Evolutionary conservation across 176 grass and related monocot species (phyloP).

Genomic region (Puccinellia tenuiflora): DNA sequence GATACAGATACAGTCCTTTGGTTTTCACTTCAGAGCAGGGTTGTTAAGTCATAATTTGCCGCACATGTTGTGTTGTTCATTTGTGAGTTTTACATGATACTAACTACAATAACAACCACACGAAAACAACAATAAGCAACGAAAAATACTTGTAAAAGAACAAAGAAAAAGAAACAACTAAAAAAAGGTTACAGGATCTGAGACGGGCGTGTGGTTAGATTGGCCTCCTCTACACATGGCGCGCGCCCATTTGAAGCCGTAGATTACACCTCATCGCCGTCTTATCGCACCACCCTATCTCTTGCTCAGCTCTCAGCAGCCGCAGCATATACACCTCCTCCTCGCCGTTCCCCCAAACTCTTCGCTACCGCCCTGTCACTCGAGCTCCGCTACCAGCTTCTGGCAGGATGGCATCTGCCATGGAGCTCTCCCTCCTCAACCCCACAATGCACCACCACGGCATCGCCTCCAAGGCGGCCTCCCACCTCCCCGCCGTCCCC

Average conservation of each 20-base stretch:
- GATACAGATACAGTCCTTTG: no score
- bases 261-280: conserved; percentile 66
- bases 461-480: background rate
- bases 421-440: conserved; percentile 78
- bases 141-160: background rate
- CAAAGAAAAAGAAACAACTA: background rate
- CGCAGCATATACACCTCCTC: background rate
- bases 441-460: conserved; percentile 34
- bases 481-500: conserved; percentile 1
- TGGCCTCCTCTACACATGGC: conserved; percentile 34
- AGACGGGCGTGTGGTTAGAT: conserved; percentile 23
- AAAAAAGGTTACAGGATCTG: background rate
- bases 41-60: background rate
- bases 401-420: conserved; percentile 44
- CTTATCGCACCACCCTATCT: conserved; percentile 30
- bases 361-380: background rate
- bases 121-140: background rate
- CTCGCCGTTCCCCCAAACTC: background rate
- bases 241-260: conserved; percentile 30
- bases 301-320: background rate
- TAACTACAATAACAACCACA: no score
- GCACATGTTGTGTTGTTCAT: background rate
- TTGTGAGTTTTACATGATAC: background rate
- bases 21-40: background rate
- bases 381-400: conserved; percentile 3